Percentiles rank a stretch among this genome's conserved stretches.
These are phyloP conservation scores for Brasenia schreberi DNA, from an alignment of 164 flowering plant species.

Conservation along the genomic window DNA sequence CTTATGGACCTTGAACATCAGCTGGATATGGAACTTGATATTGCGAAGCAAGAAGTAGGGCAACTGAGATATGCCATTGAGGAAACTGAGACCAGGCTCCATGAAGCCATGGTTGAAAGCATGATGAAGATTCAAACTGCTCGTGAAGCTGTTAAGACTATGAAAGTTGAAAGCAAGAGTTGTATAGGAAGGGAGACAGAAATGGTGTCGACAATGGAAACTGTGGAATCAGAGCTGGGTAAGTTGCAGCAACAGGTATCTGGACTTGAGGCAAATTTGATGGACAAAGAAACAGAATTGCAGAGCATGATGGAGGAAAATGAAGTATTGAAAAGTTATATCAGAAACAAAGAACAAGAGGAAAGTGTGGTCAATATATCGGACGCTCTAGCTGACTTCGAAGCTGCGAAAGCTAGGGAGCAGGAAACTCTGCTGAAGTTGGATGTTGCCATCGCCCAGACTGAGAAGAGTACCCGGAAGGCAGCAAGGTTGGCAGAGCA, in stretches of 20 bases:
- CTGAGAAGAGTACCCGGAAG: constrained; percentile 43
- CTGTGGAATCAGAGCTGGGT: constrained; percentile 31
- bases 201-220: constrained; percentile 34
- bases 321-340: constrained; percentile 38
- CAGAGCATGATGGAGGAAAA: constrained; percentile 60
- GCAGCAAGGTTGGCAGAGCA: constrained; percentile 50
- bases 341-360: constrained; percentile 26
- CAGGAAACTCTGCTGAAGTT: constrained; percentile 52
- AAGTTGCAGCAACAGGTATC: constrained; percentile 20
- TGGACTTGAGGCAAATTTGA: constrained; percentile 39
- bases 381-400: constrained; percentile 23
- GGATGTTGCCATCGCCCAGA: constrained; percentile 43
- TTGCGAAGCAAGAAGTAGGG: constrained; percentile 32
- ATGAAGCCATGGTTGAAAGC: constrained; percentile 37
- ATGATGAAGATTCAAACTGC: constrained; percentile 32
- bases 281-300: constrained; percentile 64
- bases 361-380: constrained; percentile 7
- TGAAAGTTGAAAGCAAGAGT: constrained; percentile 13
- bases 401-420: constrained; percentile 41
- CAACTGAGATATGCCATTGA: constrained; percentile 37
- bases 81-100: constrained; percentile 32
- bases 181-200: constrained; percentile 27
- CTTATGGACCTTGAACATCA: constrained; percentile 12
- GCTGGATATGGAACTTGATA: constrained; percentile 20
- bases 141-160: constrained; percentile 32